These are phyloP conservation scores for Ceratobasidium theobromae DNA, from an alignment of 1,284 basidiomycete genomes.

Conservation along the genomic window DNA sequence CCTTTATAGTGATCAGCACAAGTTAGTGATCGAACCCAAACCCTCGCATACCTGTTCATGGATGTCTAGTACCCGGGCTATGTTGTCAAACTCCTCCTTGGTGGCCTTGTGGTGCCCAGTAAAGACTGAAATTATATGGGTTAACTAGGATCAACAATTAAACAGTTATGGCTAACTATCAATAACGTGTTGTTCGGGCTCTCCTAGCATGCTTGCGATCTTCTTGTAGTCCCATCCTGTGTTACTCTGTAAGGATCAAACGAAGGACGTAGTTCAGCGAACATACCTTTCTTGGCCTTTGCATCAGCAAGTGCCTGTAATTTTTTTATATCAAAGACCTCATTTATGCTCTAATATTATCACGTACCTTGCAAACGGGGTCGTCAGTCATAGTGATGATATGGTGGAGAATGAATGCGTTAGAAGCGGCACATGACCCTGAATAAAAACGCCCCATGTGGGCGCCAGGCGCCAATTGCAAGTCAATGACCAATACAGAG, in stretches of 20 bases:
- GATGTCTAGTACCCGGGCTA: constrained; percentile 8
- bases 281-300: constrained; percentile 17
- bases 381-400: neutral
- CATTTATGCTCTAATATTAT: neutral
- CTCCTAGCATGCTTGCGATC: neutral
- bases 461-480: no score
- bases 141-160: neutral
- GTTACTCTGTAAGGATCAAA: neutral
- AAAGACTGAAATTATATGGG: neutral
- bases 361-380: constrained; percentile 1
- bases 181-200: neutral
- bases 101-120: constrained; percentile 4
- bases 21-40: no score
- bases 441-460: constrained; percentile 8
- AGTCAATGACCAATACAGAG: neutral
- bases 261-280: neutral
- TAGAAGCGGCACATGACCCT: neutral
- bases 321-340: neutral
- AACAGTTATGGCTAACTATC: neutral
- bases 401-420: neutral
- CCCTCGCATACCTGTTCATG: neutral
- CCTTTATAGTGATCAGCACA: no score
- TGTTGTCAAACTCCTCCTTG: constrained; percentile 1
- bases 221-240: constrained; percentile 11
- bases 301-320: constrained; percentile 16